These are phyloP conservation scores for Eruca vesicaria DNA, from an alignment of 441 rosid genomes.

Conservation along the genomic window DNA sequence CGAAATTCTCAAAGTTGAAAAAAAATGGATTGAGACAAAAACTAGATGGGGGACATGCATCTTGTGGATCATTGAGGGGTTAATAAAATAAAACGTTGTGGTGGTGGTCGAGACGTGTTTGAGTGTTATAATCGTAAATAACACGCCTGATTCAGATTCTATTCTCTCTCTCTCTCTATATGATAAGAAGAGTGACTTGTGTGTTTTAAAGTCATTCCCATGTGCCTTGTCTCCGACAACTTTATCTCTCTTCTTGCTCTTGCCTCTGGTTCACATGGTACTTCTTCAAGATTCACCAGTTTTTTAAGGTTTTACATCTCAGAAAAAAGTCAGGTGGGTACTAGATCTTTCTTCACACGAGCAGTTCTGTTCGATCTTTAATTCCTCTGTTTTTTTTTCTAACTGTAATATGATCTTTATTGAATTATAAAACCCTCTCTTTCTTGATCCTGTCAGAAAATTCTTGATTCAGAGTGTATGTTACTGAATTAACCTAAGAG, in stretches of 20 bases:
- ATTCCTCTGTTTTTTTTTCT: not conserved
- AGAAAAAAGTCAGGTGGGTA: constrained; percentile 25
- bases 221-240: constrained; percentile 33
- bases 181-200: constrained; percentile 12
- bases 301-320: constrained; percentile 16
- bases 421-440: not conserved
- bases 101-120: constrained; percentile 30
- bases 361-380: constrained; percentile 11
- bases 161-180: not conserved
- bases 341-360: not conserved
- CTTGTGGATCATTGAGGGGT: not conserved
- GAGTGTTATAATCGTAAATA: constrained; percentile 30
- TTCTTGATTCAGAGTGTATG: not conserved
- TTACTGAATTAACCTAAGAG: not conserved
- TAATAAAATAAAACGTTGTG: not conserved
- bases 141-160: constrained; percentile 30
- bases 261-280: constrained; percentile 31
- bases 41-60: constrained; percentile 19
- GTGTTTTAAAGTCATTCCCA: constrained; percentile 22
- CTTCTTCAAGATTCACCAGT: constrained; percentile 14
- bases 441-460: constrained; percentile 7
- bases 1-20: constrained; percentile 13
- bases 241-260: constrained; percentile 9
- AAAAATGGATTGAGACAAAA: constrained; percentile 17
- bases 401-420: not conserved